These are phyloP conservation scores for Boletus coccyginus DNA, from an alignment of 768 basidiomycete species.

Conservation along the genomic window DNA sequence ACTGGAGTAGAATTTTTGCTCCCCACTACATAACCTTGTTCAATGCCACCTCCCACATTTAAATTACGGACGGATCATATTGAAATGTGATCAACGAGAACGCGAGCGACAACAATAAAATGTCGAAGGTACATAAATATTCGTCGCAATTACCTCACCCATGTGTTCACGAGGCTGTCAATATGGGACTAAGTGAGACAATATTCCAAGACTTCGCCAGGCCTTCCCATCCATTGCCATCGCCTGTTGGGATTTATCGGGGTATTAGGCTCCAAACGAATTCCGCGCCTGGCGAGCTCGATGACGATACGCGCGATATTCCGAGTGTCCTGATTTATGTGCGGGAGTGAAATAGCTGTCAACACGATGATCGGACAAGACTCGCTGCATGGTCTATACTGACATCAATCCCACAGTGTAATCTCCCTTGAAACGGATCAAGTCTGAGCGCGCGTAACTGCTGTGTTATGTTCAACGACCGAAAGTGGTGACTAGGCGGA, in stretches of 20 bases:
- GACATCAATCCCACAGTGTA: slow-evolving; percentile 90
- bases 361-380: neutral
- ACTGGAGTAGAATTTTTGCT: neutral
- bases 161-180: slow-evolving; percentile 1
- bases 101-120: neutral
- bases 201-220: slow-evolving; percentile 61
- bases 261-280: slow-evolving; percentile 71
- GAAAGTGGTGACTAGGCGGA: slow-evolving; percentile 15
- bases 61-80: neutral
- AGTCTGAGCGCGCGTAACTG: slow-evolving; percentile 75
- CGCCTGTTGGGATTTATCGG: slow-evolving; percentile 60
- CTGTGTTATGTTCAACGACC: slow-evolving; percentile 62
- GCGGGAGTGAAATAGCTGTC: slow-evolving; percentile 3
- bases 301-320: slow-evolving; percentile 83
- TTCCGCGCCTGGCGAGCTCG: slow-evolving; percentile 70
- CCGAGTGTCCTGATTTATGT: slow-evolving; percentile 66
- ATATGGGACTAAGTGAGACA: slow-evolving; percentile 20
- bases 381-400: slow-evolving; percentile 34
- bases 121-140: neutral
- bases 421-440: slow-evolving; percentile 74
- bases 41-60: neutral
- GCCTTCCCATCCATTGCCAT: slow-evolving; percentile 87
- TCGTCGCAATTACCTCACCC: slow-evolving; percentile 7
- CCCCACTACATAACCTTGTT: neutral
- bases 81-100: neutral